These are phyloP conservation scores for Carex kokanica DNA, from an alignment of 176 grass and related monocot genomes.

Conservation along the genomic window DNA sequence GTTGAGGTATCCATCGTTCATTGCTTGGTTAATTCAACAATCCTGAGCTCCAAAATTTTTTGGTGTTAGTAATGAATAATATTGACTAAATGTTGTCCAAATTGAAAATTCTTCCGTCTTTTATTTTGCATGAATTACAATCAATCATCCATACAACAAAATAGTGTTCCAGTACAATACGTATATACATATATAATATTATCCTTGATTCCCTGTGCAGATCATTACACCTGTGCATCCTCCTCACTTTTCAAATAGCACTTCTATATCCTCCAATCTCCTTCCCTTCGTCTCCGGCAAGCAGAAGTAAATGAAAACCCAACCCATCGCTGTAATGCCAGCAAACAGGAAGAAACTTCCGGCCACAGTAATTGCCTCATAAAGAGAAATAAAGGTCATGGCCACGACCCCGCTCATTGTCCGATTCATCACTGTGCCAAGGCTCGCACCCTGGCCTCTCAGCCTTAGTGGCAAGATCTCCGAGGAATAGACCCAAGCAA, in stretches of 20 bases:
- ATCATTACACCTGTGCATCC: not conserved
- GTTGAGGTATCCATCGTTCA: not conserved
- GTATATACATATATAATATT: not conserved
- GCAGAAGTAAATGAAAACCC: constrained; percentile 54
- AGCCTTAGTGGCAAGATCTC: constrained; percentile 63
- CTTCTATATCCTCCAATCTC: constrained; percentile 68
- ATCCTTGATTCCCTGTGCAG: not conserved
- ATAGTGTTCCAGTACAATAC: not conserved
- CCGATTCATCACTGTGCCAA: constrained; percentile 64
- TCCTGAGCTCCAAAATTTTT: not conserved
- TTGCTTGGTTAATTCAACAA: not conserved
- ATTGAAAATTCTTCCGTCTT: not conserved
- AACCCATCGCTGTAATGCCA: constrained; percentile 34
- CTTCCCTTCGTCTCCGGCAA: constrained; percentile 57
- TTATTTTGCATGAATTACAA: not conserved
- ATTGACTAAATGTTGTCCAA: not conserved
- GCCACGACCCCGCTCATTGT: constrained; percentile 41
- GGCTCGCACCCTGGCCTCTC: constrained; percentile 55
- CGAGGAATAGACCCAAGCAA: constrained; percentile 73
- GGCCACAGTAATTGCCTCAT: constrained; percentile 51
- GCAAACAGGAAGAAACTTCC: constrained; percentile 71
- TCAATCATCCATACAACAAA: not conserved
- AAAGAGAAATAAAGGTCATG: constrained; percentile 84
- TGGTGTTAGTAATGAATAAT: not conserved
- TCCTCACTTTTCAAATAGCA: constrained; percentile 45